Base-by-base conservation (phyloP, 306 rosid genomes). In the Castanea sativa region DNA sequence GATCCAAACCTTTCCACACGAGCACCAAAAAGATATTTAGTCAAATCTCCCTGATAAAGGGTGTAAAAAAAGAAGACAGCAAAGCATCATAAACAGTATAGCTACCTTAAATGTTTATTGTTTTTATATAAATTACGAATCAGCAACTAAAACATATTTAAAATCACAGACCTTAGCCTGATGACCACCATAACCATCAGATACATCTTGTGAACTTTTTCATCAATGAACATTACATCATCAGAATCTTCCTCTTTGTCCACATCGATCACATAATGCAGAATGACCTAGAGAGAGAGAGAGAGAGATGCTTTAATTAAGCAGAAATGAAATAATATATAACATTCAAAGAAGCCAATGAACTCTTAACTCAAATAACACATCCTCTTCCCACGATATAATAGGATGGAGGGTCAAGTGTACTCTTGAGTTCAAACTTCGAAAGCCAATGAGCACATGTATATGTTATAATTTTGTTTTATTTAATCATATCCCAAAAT, bases 221-320 rank as follows among this genome's bases (percentile, higher is more conserved):
- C 91, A 38, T 79, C 86, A 59, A 81, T 63, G 64, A 85, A 56
- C 82, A 80, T 79, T 76, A 86, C 80, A 65, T 76, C 86, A 41
- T 80, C 68, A 30, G 82, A 80, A 76, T 83, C 88, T 29, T 83
- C 93, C 55, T 86, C 88, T 1, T 84, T 16, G 59, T 89, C 92
- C 33, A 92, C 45, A 69, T 89, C 91, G 75, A 94, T 89, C 79
- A 88, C 88, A 35, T 87, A 87, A 30, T 63, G 77, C 52, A 79
- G 27, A 80, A 80, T 58, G 76, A 71, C 86, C 98, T 94, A 69
- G 45, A 38, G 45, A 38, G 45, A 32, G 35, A 38, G 45, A 52
- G 11, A 38, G 3, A 82, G 27, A 56, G 5, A 7, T 68, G 9
- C 56, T 11, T 5, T 32, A 21, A 49, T 71, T 71, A 43, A 45